Evolutionary conservation across 73 alveolate genomes (phyloP).

Genomic region (Uronychia setigera): DNA sequence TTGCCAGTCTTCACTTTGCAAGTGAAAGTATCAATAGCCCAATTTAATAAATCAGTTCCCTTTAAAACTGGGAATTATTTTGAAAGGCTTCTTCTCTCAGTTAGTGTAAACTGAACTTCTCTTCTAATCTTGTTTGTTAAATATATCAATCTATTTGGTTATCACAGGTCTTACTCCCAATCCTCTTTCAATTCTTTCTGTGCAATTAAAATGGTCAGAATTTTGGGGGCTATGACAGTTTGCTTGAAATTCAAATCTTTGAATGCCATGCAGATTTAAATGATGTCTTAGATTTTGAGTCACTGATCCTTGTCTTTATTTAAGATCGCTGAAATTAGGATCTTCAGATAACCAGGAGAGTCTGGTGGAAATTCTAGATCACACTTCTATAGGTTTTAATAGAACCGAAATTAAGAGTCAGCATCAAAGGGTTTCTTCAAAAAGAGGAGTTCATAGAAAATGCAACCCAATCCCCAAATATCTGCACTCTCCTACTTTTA

Average conservation of each 20-base stretch:
- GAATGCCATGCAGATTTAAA: constrained; percentile 74
- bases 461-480: constrained; percentile 98
- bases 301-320: constrained; percentile 87
- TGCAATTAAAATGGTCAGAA: constrained; percentile 59
- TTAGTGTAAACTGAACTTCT: constrained; percentile 46
- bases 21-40: too few species aligned
- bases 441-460: constrained; percentile 93
- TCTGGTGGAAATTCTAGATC: constrained; percentile 67
- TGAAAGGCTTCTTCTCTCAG: constrained; percentile 56
- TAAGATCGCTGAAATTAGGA: constrained; percentile 70
- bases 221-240: constrained; percentile 55
- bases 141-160: constrained; percentile 34
- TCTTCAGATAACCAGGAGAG: constrained; percentile 47
- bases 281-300: constrained; percentile 86
- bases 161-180: too few species aligned
- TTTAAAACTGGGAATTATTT: constrained; percentile 42
- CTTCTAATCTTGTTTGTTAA: constrained; percentile 41
- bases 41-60: constrained; percentile 37
- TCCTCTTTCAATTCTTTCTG: neutral
- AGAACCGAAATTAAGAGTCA: constrained; percentile 60
- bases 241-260: constrained; percentile 65
- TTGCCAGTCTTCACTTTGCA: constrained; percentile 26
- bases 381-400: constrained; percentile 62
- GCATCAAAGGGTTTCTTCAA: constrained; percentile 95
- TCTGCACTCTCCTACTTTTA: constrained; percentile 95